A percentile compares a stretch with the other conserved stretches of the same genome.
Conservation (phyloP, 768 basidiomycete species). For the Mrakia gelida region DNA sequence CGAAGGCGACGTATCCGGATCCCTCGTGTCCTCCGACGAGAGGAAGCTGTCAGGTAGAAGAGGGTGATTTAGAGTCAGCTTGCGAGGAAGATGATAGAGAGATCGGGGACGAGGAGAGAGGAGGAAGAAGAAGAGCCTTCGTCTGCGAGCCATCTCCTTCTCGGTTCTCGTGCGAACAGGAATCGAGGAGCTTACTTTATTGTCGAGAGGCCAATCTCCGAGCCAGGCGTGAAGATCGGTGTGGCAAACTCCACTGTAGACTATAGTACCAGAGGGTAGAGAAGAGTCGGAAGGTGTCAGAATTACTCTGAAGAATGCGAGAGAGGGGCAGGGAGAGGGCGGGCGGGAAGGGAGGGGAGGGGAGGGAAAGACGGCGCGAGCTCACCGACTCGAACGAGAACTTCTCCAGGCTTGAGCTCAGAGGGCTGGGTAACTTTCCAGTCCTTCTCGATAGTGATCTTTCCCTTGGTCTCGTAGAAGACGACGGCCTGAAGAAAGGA, state of each 20-base stretch:
- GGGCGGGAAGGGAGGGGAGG: not conserved
- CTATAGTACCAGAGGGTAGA: no score
- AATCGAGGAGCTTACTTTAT: constrained; percentile 40
- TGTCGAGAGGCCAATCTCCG: constrained; percentile 75
- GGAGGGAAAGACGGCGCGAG: constrained; percentile 42
- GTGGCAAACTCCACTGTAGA: constrained; percentile 56
- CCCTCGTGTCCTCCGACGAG: constrained; percentile 83
- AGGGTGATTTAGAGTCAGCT: no score
- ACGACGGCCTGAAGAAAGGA: constrained; percentile 33
- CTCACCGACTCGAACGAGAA: not conserved
- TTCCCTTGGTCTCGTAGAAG: constrained; percentile 19
- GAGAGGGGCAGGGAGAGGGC: no score
- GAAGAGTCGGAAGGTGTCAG: no score
- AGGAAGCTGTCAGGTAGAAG: constrained; percentile 43
- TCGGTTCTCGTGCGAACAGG: no score
- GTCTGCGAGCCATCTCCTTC: no score
- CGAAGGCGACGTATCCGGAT: constrained; percentile 73
- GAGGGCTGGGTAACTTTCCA: constrained; percentile 38
- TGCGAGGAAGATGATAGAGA: no score
- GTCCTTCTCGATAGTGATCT: constrained; percentile 27
- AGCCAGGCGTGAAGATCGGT: constrained; percentile 68
- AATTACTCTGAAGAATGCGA: no score
- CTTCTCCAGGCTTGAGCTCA: constrained; percentile 40
- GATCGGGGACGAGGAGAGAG: no score
- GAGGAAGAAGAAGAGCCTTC: no score